Evolutionary conservation across 176 grass and related monocot species (phyloP).

Genomic region (Alopecurus myosuroides): DNA sequence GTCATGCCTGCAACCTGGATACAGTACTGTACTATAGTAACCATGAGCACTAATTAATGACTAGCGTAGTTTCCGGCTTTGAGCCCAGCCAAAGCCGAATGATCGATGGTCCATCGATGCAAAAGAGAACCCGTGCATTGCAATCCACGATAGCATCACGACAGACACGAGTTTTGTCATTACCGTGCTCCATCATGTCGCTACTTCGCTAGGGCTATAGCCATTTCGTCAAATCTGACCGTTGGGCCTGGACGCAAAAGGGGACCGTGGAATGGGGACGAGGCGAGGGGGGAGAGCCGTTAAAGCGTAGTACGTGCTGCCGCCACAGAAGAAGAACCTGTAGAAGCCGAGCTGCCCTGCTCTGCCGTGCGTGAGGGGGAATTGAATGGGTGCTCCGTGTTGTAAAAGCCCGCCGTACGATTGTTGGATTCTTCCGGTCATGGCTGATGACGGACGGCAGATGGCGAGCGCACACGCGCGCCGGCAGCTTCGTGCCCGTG

Average conservation of each 20-base stretch:
- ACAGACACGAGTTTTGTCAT: not conserved
- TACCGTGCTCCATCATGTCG: not conserved
- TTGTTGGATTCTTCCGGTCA: not conserved
- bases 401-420: not conserved
- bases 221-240: conserved; percentile 38
- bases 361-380: not conserved
- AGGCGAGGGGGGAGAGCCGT: conserved; percentile 26
- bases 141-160: conserved; percentile 17
- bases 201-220: not conserved
- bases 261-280: not conserved
- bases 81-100: not conserved
- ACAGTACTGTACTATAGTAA: not conserved
- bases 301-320: conserved; percentile 10
- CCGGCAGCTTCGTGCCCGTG: not conserved
- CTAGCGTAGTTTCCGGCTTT: not conserved
- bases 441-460: not conserved
- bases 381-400: not conserved
- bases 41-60: too few species aligned
- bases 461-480: not conserved
- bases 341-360: not conserved
- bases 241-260: conserved; percentile 10
- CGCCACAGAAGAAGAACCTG: not conserved
- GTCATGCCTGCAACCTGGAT: not conserved
- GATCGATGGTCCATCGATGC: not conserved
- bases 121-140: conserved; percentile 5